Base-by-base conservation (phyloP, 2,329 filamentous ascomycete genomes). In the Plectosphaerella plurivora region DNA sequence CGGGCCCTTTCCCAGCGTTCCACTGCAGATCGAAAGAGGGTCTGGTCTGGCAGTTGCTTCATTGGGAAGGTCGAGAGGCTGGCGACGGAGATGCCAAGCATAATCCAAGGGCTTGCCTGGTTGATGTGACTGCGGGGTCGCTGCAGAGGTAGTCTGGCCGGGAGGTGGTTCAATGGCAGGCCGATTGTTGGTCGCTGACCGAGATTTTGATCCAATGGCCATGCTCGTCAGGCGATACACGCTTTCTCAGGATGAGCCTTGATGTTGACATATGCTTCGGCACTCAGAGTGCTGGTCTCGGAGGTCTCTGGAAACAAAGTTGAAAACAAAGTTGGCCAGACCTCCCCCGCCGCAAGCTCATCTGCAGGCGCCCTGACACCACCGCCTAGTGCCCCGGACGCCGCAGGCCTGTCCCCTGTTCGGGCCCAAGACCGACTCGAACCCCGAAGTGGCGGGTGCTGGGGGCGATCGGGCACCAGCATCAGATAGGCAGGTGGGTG, bases 11-110 rank as follows among this genome's bases (percentile, higher is more conserved):
- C 15, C 48, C 36, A 41, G 39, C 47, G 36, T 24, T 22, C 48
- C 36, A 41, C 37, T 44, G 48, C 48, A 42, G 48, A 50, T 50
- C 48, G 20, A 18, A 44, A 18, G 36, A 45, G 37, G 37, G 48
- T 39, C 39, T 33, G 36, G 24, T 20, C 39, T 45, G 48, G 48
- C 48, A 50, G 48, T 50, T 50, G 48, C 48, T 50, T 44, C 37
- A 50, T 50, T 24, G 39, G 48, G 48, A 50, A 50, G 48, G 48
- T 50, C 48, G 33, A 37, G 14, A 22, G 45, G 25, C 28, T 35
- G 33, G 47, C 11, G 33, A 44, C 35, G 24, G 47, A 7, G 4
- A 15, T 39, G 45, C 25, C 45, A 47, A 35, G 45, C 33, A 20
- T 7, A 36, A 16, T 20, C 28, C 28, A 20, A 18, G 24, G 28